These are phyloP conservation scores for Trichophyton rubrum DNA, from an alignment of 2,329 filamentous ascomycete species.

Conservation along the genomic window DNA sequence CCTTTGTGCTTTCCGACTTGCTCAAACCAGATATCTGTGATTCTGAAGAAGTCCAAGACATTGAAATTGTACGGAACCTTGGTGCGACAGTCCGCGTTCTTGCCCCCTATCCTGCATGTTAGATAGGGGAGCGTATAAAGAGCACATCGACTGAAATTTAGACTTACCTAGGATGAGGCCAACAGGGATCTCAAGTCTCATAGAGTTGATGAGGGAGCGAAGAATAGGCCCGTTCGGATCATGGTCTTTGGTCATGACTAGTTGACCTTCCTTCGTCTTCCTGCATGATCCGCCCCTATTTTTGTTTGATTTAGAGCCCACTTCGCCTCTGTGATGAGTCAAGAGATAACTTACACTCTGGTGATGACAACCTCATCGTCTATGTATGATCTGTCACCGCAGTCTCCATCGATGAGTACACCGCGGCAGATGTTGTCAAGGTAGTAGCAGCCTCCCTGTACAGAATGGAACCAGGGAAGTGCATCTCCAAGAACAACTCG, in stretches of 20 bases:
- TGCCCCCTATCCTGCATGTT: conserved; percentile 33
- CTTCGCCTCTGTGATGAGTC: background rate
- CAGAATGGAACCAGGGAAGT: conserved; percentile 48
- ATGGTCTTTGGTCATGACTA: conserved; percentile 39
- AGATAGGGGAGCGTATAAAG: background rate
- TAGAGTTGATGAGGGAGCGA: conserved; percentile 36
- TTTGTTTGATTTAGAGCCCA: background rate
- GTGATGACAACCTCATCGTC: conserved; percentile 51
- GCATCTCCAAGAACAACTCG: conserved; percentile 53
- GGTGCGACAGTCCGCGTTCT: conserved; percentile 38
- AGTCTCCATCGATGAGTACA: conserved; percentile 47
- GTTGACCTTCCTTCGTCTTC: conserved; percentile 16
- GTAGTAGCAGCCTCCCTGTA: conserved; percentile 48
- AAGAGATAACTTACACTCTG: conserved; percentile 39
- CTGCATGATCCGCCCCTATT: conserved; percentile 6
- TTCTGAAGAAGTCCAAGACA: conserved; percentile 56
- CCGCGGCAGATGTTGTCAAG: conserved; percentile 40
- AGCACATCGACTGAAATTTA: background rate
- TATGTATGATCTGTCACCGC: conserved; percentile 45
- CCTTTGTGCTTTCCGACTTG: conserved; percentile 31
- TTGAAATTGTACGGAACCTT: conserved; percentile 48
- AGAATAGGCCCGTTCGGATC: conserved; percentile 26
- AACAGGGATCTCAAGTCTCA: conserved; percentile 38
- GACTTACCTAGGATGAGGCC: conserved; percentile 42
- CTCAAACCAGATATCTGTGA: conserved; percentile 59